phyloP scores from a whole-genome alignment of 192 early-diverging fungal species.

The Coemansia sp. region DNA sequence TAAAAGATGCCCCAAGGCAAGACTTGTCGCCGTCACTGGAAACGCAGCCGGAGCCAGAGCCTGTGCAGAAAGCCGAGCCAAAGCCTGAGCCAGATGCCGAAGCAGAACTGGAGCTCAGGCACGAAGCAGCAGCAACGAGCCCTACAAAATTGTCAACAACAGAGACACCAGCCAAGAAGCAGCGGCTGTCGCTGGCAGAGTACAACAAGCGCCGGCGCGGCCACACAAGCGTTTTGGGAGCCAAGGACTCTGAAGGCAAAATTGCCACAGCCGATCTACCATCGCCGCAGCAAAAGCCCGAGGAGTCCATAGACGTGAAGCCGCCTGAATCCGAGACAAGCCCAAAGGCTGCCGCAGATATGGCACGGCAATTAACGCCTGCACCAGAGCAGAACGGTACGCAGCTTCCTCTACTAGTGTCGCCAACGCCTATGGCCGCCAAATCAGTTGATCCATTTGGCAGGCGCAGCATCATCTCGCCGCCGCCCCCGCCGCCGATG shows the following conservation, averaged over 20 bases:
- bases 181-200: constrained; percentile 49
- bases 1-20: too few species aligned
- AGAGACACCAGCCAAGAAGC: constrained; percentile 33
- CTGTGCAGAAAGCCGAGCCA: neutral
- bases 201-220: constrained; percentile 50
- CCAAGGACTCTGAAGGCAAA: constrained; percentile 16
- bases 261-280: neutral
- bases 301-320: neutral
- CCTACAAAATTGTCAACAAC: neutral
- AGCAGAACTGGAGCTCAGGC: neutral
- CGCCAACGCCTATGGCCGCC: neutral
- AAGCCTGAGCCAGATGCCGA: constrained; percentile 4
- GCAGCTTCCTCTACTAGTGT: neutral
- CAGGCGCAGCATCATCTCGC: neutral
- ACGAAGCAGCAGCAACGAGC: neutral
- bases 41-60: neutral
- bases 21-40: neutral
- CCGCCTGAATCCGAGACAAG: neutral
- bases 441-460: neutral
- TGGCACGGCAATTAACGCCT: neutral
- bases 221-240: constrained; percentile 2
- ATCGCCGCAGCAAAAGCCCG: neutral
- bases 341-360: neutral
- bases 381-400: neutral
- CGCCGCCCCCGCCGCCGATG: constrained; percentile 9